These are phyloP conservation scores for Xylaria castorea DNA, from an alignment of 495 filamentous ascomycete genomes.

Conservation along the genomic window DNA sequence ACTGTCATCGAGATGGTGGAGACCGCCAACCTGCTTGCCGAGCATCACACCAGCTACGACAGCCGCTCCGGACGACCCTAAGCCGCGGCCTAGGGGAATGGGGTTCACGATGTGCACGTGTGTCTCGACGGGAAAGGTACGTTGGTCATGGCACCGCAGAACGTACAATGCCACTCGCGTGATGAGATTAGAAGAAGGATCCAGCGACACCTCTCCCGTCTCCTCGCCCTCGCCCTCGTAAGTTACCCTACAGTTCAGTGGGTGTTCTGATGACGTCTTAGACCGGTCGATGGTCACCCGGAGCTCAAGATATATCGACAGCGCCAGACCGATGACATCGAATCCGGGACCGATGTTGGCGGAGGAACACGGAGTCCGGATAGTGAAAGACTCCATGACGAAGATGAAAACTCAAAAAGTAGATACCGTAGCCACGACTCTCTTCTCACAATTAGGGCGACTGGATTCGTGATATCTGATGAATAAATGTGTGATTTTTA, in stretches of 20 bases:
- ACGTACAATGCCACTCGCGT: constrained; percentile 92
- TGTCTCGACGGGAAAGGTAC: constrained; percentile 83
- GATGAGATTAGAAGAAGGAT: constrained; percentile 84
- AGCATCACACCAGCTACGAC: constrained; percentile 93
- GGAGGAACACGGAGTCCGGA: constrained; percentile 82
- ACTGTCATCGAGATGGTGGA: constrained; percentile 77
- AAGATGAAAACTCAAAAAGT: neutral
- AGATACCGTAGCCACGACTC: neutral
- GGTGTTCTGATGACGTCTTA: constrained; percentile 57
- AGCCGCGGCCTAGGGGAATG: constrained; percentile 86
- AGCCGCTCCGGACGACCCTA: constrained; percentile 92
- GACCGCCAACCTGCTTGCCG: constrained; percentile 83
- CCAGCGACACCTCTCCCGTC: constrained; percentile 73
- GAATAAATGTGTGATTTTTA: neutral
- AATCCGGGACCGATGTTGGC: constrained; percentile 97
- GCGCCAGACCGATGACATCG: constrained; percentile 93
- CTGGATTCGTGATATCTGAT: neutral
- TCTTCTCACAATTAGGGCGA: neutral
- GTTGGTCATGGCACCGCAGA: constrained; percentile 84
- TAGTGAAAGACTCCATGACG: constrained; percentile 59
- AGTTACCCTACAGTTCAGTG: constrained; percentile 85
- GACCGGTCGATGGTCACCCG: constrained; percentile 70
- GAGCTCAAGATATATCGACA: constrained; percentile 89
- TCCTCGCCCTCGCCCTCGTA: constrained; percentile 85
- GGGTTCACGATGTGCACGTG: constrained; percentile 91